Evolutionary conservation across 2,329 filamentous ascomycete species (phyloP).

Genomic region (Mollisia scopiformis): DNA sequence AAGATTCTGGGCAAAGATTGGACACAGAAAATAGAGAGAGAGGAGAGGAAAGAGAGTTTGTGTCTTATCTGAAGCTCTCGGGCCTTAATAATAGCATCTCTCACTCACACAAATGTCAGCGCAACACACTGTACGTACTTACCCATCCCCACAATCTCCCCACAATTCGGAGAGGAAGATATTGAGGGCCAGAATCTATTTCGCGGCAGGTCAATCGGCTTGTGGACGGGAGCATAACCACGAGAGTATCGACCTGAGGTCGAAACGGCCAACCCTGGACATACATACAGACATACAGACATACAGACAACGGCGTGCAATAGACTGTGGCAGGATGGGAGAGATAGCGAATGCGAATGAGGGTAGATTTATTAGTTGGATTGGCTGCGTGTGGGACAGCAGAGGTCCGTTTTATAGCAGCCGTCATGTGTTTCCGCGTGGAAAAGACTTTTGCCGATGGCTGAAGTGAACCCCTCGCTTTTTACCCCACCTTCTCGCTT

Average conservation of each 20-base stretch:
- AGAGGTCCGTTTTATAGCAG: neutral
- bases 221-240: neutral
- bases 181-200: neutral
- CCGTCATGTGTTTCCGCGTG: neutral
- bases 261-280: too few relatives aligned
- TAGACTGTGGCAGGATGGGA: too few relatives aligned
- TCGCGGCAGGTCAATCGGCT: constrained; percentile 20
- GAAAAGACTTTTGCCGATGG: neutral
- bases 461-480: neutral
- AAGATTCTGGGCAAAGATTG: neutral
- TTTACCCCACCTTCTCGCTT: neutral
- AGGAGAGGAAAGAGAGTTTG: neutral
- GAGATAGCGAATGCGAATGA: neutral
- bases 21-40: neutral
- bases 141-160: neutral
- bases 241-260: too few relatives aligned
- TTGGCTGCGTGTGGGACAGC: neutral
- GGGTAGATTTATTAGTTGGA: neutral
- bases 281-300: neutral
- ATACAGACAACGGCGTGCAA: neutral
- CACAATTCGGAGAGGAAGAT: neutral
- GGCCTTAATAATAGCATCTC: neutral
- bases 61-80: neutral
- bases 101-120: neutral
- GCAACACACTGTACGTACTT: neutral